Conservation (phyloP, 2,329 filamentous ascomycete species). For the Lasiodiplodia citricola region DNA sequence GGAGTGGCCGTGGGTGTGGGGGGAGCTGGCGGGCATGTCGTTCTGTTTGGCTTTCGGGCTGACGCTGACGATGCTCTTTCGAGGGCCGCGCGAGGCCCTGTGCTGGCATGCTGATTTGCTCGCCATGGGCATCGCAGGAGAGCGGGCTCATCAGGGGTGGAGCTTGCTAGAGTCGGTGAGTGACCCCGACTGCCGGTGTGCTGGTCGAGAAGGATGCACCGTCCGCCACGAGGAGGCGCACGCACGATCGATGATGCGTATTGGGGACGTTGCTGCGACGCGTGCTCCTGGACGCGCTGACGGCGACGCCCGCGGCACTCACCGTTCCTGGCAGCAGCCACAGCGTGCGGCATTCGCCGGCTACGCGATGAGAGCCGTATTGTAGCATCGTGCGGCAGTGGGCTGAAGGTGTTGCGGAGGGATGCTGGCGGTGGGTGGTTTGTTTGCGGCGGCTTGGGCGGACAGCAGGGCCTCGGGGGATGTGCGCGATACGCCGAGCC, state of each 20-base stretch:
- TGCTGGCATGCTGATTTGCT: neutral
- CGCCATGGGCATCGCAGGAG: constrained; percentile 3
- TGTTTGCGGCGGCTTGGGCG: neutral
- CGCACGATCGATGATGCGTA: constrained; percentile 6
- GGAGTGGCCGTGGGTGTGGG: constrained; percentile 3
- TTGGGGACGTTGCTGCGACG: constrained; percentile 6
- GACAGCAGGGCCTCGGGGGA: no score
- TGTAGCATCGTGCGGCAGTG: neutral
- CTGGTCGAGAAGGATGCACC: neutral
- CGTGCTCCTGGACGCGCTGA: constrained; percentile 1
- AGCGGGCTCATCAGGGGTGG: constrained; percentile 14
- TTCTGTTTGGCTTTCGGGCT: constrained; percentile 16
- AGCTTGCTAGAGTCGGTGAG: constrained; percentile 3
- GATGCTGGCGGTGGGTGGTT: neutral
- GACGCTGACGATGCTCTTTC: constrained; percentile 1
- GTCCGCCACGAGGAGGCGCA: constrained; percentile 18
- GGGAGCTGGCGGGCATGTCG: constrained; percentile 9
- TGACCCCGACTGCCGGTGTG: constrained; percentile 1
- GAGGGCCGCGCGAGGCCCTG: neutral
- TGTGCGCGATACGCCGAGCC: neutral
- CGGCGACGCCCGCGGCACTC: constrained; percentile 19
- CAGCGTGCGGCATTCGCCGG: constrained; percentile 4
- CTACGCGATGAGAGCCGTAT: neutral
- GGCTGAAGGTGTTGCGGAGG: neutral
- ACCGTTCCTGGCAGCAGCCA: constrained; percentile 11